Base-by-base conservation (phyloP, 805 yeast species). In the Yarrowia keelungensis region DNA sequence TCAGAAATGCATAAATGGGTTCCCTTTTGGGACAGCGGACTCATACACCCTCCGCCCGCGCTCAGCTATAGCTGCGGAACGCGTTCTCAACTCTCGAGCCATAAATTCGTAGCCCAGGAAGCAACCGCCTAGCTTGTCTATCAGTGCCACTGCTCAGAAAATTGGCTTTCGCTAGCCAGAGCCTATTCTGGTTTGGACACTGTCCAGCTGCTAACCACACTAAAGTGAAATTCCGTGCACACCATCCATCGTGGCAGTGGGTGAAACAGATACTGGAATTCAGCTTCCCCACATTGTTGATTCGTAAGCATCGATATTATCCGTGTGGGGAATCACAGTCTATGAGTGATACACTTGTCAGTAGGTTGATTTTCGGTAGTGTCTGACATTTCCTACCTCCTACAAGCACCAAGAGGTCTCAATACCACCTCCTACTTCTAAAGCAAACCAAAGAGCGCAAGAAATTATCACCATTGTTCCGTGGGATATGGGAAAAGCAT, bases 191-290 rank as follows among this genome's bases (percentile, higher is more conserved):
- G 36, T 39, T 53, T 53, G 11, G 59, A 14, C 43, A 14, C 45
- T 35, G 26, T 11, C 12, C 15, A 15, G 15, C 59, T n/a, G 42
- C 42, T 16, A 51, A 51, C 15, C 15, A 16, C 14, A 22, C 51
- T 26, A 51, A 51, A 36, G 26, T 38, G 59, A 53, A 38, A 38
- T 53, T 53, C 45, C 59, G 43, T 16, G 32, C 35, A 7, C 43
- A 10, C 54, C 16, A 53, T 19, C 59, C 32, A 26, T 26, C 32
- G 32, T 38, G 19, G 59, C 45, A 38, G 43, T 26, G 32, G 58
- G 35, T 53, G 59, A 53, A 39, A 39, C 59, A 53, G 35, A 38
- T 38, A 9, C 36, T 22, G 45, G 43, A 38, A 53, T 22, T 36
- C 43, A 19, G 11, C 8, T 53, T 39, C 59, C 59, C 45, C 59